Conservation (phyloP, 2,329 filamentous ascomycete genomes). For the Epicoccum sorghinum region DNA sequence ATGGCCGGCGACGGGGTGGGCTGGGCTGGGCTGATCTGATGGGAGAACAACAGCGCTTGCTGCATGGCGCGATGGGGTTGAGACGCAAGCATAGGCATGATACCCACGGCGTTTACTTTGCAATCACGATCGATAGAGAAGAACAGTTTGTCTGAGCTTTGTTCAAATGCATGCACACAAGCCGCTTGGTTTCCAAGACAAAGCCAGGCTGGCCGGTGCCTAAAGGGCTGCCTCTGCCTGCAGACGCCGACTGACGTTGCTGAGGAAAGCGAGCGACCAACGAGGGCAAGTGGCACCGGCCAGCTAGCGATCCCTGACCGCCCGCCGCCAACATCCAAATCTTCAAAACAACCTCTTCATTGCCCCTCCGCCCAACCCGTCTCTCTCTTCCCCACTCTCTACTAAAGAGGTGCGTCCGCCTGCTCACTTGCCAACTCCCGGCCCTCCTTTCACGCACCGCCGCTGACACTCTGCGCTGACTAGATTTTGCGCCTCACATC, state of each 20-base stretch:
- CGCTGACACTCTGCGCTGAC: constrained; percentile 25
- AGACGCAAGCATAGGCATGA: constrained; percentile 38
- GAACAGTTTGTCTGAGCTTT: not conserved
- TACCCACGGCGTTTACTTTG: constrained; percentile 41
- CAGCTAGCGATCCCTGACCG: constrained; percentile 15
- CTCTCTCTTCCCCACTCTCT: constrained; percentile 38
- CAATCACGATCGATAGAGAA: not conserved
- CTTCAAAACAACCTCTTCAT: constrained; percentile 24
- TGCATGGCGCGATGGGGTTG: constrained; percentile 46
- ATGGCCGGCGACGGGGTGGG: constrained; percentile 2
- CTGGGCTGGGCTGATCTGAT: constrained; percentile 1
- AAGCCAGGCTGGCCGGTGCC: constrained; percentile 27
- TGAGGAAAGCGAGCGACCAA: constrained; percentile 8
- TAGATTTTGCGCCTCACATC: constrained; percentile 37
- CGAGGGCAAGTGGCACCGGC: constrained; percentile 15
- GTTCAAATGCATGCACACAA: not conserved
- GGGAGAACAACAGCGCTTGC: constrained; percentile 30
- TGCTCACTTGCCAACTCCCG: constrained; percentile 23
- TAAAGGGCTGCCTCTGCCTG: constrained; percentile 29
- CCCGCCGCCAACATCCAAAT: constrained; percentile 21
- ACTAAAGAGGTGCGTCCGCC: constrained; percentile 35
- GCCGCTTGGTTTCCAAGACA: constrained; percentile 24
- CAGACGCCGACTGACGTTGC: constrained; percentile 18
- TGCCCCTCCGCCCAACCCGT: constrained; percentile 35
- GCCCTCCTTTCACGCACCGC: constrained; percentile 18